These are phyloP conservation scores for Gossypium raimondii DNA, from an alignment of 345 rosid genomes.

Conservation along the genomic window DNA sequence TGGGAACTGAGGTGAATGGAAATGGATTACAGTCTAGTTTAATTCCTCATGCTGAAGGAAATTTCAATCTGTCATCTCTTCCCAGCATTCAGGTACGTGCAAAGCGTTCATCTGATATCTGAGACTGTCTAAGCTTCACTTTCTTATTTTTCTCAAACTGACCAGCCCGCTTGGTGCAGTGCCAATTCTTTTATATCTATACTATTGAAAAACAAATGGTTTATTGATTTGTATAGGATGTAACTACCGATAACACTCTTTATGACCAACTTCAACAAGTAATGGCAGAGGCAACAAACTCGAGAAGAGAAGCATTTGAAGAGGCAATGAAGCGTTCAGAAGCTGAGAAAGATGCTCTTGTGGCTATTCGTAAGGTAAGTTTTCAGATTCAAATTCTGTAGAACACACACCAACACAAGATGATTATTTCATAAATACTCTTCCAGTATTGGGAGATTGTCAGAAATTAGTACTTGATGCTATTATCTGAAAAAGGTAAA, in stretches of 20 bases:
- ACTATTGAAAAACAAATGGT: conserved; percentile 1
- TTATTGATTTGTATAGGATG: conserved; percentile 54
- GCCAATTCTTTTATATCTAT: conserved; percentile 16
- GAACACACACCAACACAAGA: not conserved
- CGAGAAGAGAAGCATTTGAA: conserved; percentile 51
- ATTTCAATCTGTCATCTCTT: conserved; percentile 38
- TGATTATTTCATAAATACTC: not conserved
- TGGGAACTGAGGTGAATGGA: conserved; percentile 28
- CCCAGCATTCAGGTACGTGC: conserved; percentile 54
- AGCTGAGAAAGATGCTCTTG: conserved; percentile 67
- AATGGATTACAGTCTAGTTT: conserved; percentile 23
- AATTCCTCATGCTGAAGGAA: conserved; percentile 22
- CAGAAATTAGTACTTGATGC: not conserved
- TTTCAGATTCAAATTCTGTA: conserved; percentile 3
- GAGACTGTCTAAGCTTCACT: not conserved
- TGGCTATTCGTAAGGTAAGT: conserved; percentile 62
- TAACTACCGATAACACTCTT: conserved; percentile 40
- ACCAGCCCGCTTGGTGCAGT: not conserved
- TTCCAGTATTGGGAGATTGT: not conserved
- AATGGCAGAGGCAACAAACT: conserved; percentile 54
- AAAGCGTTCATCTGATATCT: conserved; percentile 14
- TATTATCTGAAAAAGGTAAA: not conserved
- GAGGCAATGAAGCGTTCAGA: conserved; percentile 59
- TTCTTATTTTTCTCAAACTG: not conserved
- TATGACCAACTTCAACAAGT: conserved; percentile 50